Base-by-base conservation (phyloP, 2,329 filamentous ascomycete species). In the Diaporthe sp. region DNA sequence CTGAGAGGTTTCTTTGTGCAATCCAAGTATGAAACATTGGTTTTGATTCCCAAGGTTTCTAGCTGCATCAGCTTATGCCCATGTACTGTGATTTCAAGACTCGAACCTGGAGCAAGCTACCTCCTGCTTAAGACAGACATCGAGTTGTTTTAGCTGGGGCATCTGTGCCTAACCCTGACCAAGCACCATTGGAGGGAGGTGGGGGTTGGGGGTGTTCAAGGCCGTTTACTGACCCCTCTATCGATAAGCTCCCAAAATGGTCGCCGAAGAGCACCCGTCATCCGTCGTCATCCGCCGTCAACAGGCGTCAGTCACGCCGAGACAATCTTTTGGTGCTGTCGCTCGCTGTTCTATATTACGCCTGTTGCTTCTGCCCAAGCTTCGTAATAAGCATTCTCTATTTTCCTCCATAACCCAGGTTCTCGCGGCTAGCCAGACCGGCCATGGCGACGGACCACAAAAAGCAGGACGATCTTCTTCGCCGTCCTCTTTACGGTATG, bases 401-500 rank as follows among this genome's bases (percentile, higher is more conserved):
- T 15, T 12, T 37, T 22, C 19, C 6, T 17, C 34, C 49, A 13
- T 7, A 10, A 34, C n/a, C 17, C 28, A 72, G 9, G 4, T 22
- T 68, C 44, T 37, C 13, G 12, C 13, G 22, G 17, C 49, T 55
- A 55, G 46, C 42, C 39, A 12, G 55, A 7, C 15, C 15, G 15
- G 46, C 31, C 39, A 77, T 77, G 76, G 76, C 74, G 22, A 77
- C 39, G 4, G 55, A 65, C 76, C 77, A 79, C 58, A 85, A 86
- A 76, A 84, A 83, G 72, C 79, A 84, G 12, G 86, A 89, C 57
- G 88, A 90, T 75, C 79, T 88, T 60, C 82, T 88, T 34, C 84
- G 86, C 78, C 85, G 88, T 75, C 89, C 89, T 17, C 86, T 90
- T 71, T 91, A 91, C 78, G 81, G 88, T 88, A 83, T 60, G 78